Base-by-base conservation (phyloP, 31 red algal genomes). In the Endocladia muricata region DNA sequence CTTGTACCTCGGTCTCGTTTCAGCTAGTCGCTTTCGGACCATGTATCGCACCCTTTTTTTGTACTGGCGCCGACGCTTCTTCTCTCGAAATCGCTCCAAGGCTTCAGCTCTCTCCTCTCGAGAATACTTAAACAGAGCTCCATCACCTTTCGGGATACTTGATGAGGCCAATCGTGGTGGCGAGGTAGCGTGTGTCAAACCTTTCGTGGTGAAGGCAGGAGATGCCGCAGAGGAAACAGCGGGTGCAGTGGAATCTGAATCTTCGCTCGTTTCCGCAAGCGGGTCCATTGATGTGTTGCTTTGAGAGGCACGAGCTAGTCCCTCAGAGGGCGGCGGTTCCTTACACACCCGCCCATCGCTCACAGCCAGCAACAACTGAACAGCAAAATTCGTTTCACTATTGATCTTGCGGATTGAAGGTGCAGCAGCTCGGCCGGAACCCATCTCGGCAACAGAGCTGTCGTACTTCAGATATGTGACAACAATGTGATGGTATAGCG, bases 11-110 rank as follows among this genome's bases (percentile, higher is more conserved):
- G 93, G 93, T 36, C 93, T 70, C 30, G 76, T 83, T 47, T 88
- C 86, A 1, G 93, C 93, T 2, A 96, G 65, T 41, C 82, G 74
- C 55, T 96, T 96, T 8, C 93, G 35, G 9, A 86, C 85, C 51
- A 77, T 84, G 73, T 96, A 96, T 9, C 93, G 66, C 9, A 96
- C 79, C 19, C 74, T 85, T 43, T 91, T 96, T 37, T 71, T 38
- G 52, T 78, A 96, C 41, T 74, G 83, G 19, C 93, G 79, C 41
- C 81, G 81, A 28, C 83, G 58, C 49, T 86, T 91, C 76, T 96
- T 96, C 65, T 91, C 79, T 13, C 84, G 88, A 74, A 83, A 96
- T 8, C 91, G 52, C 42, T 66, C 44, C 36, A 94, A 61, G 4
- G 91, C 91, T 15, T 78, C 74, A 47, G 43, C 51, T 55, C 91